phyloP scores from a whole-genome alignment of 306 rosid species.

The Lotus japonicus region DNA sequence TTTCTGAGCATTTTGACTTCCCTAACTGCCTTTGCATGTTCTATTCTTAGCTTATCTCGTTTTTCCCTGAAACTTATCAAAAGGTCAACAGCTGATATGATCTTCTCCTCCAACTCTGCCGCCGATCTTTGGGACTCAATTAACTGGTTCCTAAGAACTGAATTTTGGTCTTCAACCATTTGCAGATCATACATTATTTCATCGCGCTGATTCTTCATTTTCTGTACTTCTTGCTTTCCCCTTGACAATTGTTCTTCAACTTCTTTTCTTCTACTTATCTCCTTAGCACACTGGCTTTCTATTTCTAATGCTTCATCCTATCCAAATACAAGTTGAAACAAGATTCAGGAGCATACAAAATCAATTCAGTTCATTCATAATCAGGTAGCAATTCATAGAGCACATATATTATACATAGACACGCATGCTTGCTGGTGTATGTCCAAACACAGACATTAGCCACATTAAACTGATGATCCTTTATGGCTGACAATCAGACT shows the following conservation, averaged over 20 bases:
- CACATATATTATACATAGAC: not conserved
- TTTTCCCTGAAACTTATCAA: slow-evolving; percentile 72
- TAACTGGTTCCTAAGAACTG: slow-evolving; percentile 36
- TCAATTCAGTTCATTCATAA: slow-evolving; percentile 3
- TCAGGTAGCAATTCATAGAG: slow-evolving; percentile 13
- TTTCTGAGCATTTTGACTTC: slow-evolving; percentile 44
- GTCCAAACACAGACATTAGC: not conserved
- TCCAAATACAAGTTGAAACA: slow-evolving; percentile 25
- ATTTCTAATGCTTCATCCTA: slow-evolving; percentile 61
- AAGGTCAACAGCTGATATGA: slow-evolving; percentile 66
- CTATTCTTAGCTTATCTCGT: slow-evolving; percentile 58
- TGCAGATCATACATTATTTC: slow-evolving; percentile 38
- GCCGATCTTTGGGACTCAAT: slow-evolving; percentile 37
- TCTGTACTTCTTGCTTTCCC: slow-evolving; percentile 47
- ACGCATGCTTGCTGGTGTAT: not conserved
- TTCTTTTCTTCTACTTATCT: slow-evolving; percentile 48
- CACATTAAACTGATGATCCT: not conserved
- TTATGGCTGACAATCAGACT: slow-evolving; percentile 3
- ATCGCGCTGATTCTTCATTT: slow-evolving; percentile 38
- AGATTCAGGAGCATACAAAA: slow-evolving; percentile 19
- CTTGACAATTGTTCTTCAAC: slow-evolving; percentile 44
- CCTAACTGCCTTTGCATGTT: slow-evolving; percentile 47
- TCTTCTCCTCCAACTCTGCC: slow-evolving; percentile 76
- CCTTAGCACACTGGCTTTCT: slow-evolving; percentile 43
- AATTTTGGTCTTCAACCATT: slow-evolving; percentile 44